Evolutionary conservation across 1,139 yeast genomes (phyloP).

Genomic region (Tardiomyces depauwii): DNA sequence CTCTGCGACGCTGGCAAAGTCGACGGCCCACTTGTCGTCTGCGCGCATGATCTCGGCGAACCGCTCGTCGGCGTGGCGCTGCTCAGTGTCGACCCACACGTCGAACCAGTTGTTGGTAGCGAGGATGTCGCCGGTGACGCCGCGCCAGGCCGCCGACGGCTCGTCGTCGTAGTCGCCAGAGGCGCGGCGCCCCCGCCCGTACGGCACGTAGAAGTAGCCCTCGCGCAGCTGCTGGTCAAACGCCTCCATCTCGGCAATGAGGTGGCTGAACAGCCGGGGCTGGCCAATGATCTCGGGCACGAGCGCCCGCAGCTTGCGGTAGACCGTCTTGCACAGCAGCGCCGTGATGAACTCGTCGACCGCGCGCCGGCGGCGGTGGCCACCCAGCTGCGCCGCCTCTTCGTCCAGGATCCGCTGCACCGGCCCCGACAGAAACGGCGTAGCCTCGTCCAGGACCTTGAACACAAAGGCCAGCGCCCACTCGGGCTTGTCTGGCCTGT

Average conservation of each 20-base stretch:
- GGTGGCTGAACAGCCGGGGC: constrained; percentile 46
- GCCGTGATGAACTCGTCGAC: constrained; percentile 46
- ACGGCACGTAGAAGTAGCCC: constrained; percentile 46
- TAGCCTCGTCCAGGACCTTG: constrained; percentile 34
- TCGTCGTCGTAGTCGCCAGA: constrained; percentile 21
- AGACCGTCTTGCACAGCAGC: constrained; percentile 35
- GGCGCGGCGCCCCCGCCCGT: constrained; percentile 15
- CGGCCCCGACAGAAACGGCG: neutral
- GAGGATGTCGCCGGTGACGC: constrained; percentile 47
- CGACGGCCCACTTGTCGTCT: constrained; percentile 48
- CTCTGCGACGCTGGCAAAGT: constrained; percentile 46
- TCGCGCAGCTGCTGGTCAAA: constrained; percentile 48
- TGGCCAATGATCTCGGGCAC: constrained; percentile 31
- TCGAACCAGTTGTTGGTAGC: constrained; percentile 32
- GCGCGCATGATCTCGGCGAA: constrained; percentile 47
- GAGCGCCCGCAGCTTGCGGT: constrained; percentile 33
- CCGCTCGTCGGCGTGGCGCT: constrained; percentile 30
- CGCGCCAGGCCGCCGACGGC: constrained; percentile 33
- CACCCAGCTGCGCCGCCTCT: neutral
- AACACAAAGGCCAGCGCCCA: constrained; percentile 56
- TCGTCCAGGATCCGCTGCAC: neutral
- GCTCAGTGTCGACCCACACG: constrained; percentile 63
- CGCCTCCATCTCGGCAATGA: constrained; percentile 45
- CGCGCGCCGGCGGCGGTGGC: constrained; percentile 16
- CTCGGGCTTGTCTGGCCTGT: constrained; percentile 66